Evolutionary conservation across 1,284 basidiomycete genomes (phyloP).

Genomic region (Malassezia vespertilionis): DNA sequence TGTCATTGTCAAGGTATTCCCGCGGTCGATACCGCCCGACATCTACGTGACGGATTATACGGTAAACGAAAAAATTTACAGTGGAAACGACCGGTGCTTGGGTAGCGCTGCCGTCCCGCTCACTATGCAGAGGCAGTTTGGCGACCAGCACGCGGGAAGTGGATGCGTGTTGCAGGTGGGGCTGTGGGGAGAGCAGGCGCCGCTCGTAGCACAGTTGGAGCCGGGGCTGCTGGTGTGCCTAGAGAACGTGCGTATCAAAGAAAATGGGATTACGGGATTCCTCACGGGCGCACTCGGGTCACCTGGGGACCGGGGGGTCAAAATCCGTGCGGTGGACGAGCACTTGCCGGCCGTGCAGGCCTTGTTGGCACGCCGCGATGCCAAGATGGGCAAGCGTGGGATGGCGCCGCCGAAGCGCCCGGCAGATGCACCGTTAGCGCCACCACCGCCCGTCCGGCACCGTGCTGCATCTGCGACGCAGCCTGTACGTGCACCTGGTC

Average conservation of each 20-base stretch:
- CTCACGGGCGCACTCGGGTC: conserved; percentile 30
- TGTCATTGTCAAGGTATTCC: conserved; percentile 32
- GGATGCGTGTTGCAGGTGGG: conserved; percentile 33
- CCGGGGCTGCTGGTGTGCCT: conserved; percentile 31
- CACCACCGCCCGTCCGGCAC: neutral
- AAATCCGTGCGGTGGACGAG: conserved; percentile 13
- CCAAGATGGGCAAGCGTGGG: neutral
- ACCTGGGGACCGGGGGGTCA: conserved; percentile 22
- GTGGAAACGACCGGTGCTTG: conserved; percentile 29
- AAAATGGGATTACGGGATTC: conserved; percentile 19
- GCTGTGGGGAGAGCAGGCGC: conserved; percentile 30
- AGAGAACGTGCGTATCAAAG: conserved; percentile 26
- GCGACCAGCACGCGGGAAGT: conserved; percentile 13
- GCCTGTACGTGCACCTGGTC: conserved; percentile 6
- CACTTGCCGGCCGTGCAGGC: neutral
- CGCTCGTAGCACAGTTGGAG: conserved; percentile 22
- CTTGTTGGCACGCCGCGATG: neutral
- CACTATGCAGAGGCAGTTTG: too few species aligned
- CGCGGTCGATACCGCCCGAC: conserved; percentile 24
- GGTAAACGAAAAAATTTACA: conserved; percentile 22
- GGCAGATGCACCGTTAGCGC: neutral
- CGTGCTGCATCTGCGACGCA: neutral
- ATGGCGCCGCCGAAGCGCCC: neutral
- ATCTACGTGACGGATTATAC: conserved; percentile 41
- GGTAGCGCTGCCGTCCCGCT: too few species aligned